A percentile compares a stretch with the other conserved stretches of the same genome.
These are phyloP conservation scores for Coniophora puteana DNA, from an alignment of 1,284 basidiomycete genomes.

Conservation along the genomic window DNA sequence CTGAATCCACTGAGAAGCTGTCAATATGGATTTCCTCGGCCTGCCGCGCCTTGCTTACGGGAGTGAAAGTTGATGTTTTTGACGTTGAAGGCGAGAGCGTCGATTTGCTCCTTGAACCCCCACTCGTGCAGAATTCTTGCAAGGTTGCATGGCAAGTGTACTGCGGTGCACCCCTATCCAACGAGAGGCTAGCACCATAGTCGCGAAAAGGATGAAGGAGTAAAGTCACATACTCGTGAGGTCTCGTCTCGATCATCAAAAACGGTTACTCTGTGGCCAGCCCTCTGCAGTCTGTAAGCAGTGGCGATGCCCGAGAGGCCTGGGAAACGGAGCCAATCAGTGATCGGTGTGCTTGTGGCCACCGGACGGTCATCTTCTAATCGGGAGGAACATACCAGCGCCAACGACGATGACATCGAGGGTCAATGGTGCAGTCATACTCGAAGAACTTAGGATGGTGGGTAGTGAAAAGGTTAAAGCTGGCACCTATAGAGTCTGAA, in stretches of 20 bases:
- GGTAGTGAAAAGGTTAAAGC: too few relatives aligned
- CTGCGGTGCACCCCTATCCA: slow-evolving; percentile 10
- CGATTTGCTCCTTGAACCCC: slow-evolving; percentile 39
- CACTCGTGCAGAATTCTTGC: slow-evolving; percentile 45
- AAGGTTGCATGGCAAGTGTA: slow-evolving; percentile 37
- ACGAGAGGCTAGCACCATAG: slow-evolving; percentile 2
- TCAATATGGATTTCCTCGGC: neutral
- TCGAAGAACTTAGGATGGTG: neutral
- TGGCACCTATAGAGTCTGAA: too few relatives aligned
- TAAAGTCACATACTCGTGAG: slow-evolving; percentile 25
- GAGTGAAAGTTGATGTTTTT: slow-evolving; percentile 17
- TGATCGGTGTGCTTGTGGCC: too few relatives aligned
- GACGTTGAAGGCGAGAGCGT: slow-evolving; percentile 26
- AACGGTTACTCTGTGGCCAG: slow-evolving; percentile 37
- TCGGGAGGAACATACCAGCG: slow-evolving; percentile 26
- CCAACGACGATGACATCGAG: slow-evolving; percentile 40
- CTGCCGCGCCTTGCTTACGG: slow-evolving; percentile 19
- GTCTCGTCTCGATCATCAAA: slow-evolving; percentile 38
- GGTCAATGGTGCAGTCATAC: slow-evolving; percentile 18
- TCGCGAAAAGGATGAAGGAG: neutral
- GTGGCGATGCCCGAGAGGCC: slow-evolving; percentile 41
- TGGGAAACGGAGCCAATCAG: slow-evolving; percentile 13
- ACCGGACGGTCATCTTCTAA: neutral
- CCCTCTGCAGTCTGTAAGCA: slow-evolving; percentile 39
- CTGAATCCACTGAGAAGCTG: slow-evolving; percentile 34